phyloP scores from a whole-genome alignment of 306 rosid species.

The Inga laurina region DNA sequence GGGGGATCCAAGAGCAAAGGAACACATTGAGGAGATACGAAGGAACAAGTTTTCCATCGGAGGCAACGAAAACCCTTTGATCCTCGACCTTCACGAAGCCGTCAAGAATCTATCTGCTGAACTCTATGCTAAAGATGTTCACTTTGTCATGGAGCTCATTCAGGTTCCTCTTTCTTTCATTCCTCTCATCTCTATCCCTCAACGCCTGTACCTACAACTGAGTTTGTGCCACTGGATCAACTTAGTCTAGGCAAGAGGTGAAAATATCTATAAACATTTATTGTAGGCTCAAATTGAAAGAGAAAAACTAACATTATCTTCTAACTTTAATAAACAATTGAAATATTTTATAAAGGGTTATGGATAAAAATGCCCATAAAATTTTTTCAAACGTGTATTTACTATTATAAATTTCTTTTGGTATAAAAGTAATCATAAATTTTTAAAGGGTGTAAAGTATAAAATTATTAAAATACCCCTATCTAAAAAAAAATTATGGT shows the following conservation, averaged over 20 bases:
- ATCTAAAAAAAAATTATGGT: no score
- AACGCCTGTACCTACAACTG: no score
- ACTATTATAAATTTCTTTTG: no score
- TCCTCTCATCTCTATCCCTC: no score
- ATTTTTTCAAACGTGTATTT: no score
- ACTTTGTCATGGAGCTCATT: conserved; percentile 81
- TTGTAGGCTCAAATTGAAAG: neutral
- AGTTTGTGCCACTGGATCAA: no score
- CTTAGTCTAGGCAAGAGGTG: no score
- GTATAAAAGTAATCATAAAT: no score
- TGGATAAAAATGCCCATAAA: no score
- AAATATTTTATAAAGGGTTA: neutral
- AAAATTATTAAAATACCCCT: no score
- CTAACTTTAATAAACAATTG: neutral
- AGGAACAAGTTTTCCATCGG: conserved; percentile 66
- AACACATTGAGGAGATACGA: conserved; percentile 62
- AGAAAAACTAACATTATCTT: neutral
- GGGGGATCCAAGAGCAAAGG: conserved; percentile 41
- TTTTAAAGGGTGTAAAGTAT: no score
- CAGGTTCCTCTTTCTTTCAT: conserved; percentile 46
- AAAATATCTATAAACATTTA: no score
- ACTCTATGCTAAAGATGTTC: conserved; percentile 72
- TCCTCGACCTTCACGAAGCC: conserved; percentile 61
- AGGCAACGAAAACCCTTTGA: conserved; percentile 39
- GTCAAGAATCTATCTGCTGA: conserved; percentile 61